Evolutionary conservation across 1,139 yeast species (phyloP).

Genomic region (Hyphopichia wangnamkhiaoensis): DNA sequence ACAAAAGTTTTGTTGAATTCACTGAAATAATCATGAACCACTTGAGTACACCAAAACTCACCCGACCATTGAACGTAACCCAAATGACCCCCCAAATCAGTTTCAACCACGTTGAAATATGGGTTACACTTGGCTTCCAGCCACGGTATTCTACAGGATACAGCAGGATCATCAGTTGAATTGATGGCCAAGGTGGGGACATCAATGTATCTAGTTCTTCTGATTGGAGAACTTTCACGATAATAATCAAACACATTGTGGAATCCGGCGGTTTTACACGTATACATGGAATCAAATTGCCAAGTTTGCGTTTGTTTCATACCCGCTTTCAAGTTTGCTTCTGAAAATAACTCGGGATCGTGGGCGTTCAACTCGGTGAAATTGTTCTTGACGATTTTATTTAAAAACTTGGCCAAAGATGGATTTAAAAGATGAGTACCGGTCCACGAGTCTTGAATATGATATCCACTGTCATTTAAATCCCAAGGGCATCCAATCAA

Average conservation of each 20-base stretch:
- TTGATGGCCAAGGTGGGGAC: slow-evolving; percentile 71
- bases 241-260: slow-evolving; percentile 73
- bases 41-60: slow-evolving; percentile 72
- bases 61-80: slow-evolving; percentile 60
- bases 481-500: slow-evolving; percentile 87
- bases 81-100: slow-evolving; percentile 61
- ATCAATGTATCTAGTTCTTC: slow-evolving; percentile 52
- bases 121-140: slow-evolving; percentile 31
- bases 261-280: slow-evolving; percentile 77
- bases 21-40: slow-evolving; percentile 61
- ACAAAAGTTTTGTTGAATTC: slow-evolving; percentile 34
- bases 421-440: slow-evolving; percentile 67
- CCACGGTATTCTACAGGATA: slow-evolving; percentile 48
- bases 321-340: slow-evolving; percentile 33
- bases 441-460: slow-evolving; percentile 53
- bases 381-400: slow-evolving; percentile 64
- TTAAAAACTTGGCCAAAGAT: slow-evolving; percentile 64
- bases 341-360: slow-evolving; percentile 32
- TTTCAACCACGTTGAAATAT: slow-evolving; percentile 36
- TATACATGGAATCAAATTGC: slow-evolving; percentile 72
- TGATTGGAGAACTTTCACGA: slow-evolving; percentile 63
- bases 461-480: slow-evolving; percentile 56
- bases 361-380: slow-evolving; percentile 47
- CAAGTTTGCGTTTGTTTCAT: slow-evolving; percentile 36
- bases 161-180: slow-evolving; percentile 84